These are phyloP conservation scores for Gynostemma pentaphyllum DNA, from an alignment of 306 rosid species.

Conservation along the genomic window DNA sequence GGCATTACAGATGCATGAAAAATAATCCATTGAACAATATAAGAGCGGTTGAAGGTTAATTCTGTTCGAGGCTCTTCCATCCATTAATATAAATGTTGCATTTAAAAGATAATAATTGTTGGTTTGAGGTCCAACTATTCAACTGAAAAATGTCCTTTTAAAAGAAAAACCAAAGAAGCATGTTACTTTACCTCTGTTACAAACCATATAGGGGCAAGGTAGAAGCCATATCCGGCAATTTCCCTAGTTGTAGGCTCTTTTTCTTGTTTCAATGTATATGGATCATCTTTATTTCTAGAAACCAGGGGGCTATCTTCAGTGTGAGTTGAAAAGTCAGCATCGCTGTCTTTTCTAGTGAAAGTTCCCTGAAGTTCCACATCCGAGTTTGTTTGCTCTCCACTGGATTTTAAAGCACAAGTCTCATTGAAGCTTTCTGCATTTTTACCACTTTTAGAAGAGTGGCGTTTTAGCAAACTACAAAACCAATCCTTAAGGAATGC, in stretches of 20 bases:
- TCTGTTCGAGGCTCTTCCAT: neutral
- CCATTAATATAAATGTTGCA: neutral
- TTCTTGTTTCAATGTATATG: slow-evolving; percentile 28
- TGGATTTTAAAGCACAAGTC: slow-evolving; percentile 30
- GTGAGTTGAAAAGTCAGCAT: slow-evolving; percentile 36
- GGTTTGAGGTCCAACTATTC: neutral
- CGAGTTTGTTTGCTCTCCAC: slow-evolving; percentile 28
- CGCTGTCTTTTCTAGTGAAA: slow-evolving; percentile 54
- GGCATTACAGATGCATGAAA: neutral
- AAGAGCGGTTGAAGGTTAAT: too few relatives aligned
- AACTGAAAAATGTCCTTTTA: neutral
- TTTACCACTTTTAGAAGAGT: slow-evolving; percentile 55
- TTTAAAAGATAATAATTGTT: neutral
- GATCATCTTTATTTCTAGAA: slow-evolving; percentile 44
- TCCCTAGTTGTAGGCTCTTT: slow-evolving; percentile 43
- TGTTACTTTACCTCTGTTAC: slow-evolving; percentile 61
- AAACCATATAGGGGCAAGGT: slow-evolving; percentile 95
- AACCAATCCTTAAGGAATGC: slow-evolving; percentile 89
- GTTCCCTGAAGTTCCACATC: slow-evolving; percentile 46
- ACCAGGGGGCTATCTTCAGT: slow-evolving; percentile 61
- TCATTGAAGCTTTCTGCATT: slow-evolving; percentile 32
- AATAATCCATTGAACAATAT: too few relatives aligned
- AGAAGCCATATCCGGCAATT: slow-evolving; percentile 78
- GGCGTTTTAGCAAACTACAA: slow-evolving; percentile 36
- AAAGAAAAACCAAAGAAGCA: slow-evolving; percentile 10